These are phyloP conservation scores for Aureobasidium melanogenum DNA, from an alignment of 2,329 filamentous ascomycete species.

Conservation along the genomic window DNA sequence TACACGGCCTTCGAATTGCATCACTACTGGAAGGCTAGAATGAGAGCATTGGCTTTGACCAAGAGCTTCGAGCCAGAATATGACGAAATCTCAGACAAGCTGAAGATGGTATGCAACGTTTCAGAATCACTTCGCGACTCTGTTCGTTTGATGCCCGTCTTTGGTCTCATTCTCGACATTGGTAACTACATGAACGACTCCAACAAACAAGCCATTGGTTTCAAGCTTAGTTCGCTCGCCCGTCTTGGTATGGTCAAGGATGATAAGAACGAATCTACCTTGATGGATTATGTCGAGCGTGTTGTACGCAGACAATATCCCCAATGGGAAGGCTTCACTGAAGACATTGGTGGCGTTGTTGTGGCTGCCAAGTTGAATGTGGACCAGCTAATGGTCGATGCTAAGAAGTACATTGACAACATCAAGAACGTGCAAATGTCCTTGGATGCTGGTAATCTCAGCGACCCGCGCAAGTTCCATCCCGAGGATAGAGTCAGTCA, in stretches of 20 bases:
- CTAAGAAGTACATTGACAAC: conserved; percentile 87
- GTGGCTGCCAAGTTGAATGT: conserved; percentile 85
- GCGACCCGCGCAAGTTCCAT: conserved; percentile 95
- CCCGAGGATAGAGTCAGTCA: conserved; percentile 91
- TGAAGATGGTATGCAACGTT: conserved; percentile 76
- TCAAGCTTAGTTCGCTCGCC: conserved; percentile 92
- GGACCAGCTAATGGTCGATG: conserved; percentile 79
- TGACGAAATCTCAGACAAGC: conserved; percentile 78
- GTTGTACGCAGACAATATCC: conserved; percentile 95
- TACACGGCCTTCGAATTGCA: conserved; percentile 89
- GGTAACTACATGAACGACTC: conserved; percentile 99
- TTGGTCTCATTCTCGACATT: conserved; percentile 92
- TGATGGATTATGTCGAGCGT: conserved; percentile 91
- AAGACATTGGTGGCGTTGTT: conserved; percentile 75
- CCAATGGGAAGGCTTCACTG: conserved; percentile 82
- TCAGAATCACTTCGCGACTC: conserved; percentile 87
- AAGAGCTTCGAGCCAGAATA: conserved; percentile 81
- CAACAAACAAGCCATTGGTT: conserved; percentile 95
- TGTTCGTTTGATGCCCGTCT: conserved; percentile 87
- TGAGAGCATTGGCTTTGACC: conserved; percentile 80
- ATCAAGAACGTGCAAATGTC: conserved; percentile 89
- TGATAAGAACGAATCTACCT: conserved; percentile 94
- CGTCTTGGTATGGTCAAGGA: conserved; percentile 97
- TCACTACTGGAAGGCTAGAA: conserved; percentile 97
- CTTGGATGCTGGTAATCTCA: conserved; percentile 86